Conservation (phyloP, 2,329 filamentous ascomycete species). For the Alternaria sp. region DNA sequence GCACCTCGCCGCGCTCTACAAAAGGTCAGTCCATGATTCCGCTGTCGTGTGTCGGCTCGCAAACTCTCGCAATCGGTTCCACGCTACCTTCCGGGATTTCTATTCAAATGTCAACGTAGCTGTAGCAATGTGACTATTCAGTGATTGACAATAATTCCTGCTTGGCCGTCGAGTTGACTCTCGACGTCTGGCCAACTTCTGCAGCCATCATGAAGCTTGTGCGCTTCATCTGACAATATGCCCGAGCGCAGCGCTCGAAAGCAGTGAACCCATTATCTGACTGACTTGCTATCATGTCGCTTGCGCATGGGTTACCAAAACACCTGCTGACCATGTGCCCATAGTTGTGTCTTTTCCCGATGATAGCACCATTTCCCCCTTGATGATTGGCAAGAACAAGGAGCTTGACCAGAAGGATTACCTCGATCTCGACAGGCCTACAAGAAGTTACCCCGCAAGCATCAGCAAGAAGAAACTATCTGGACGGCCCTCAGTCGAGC, state of each 20-base stretch:
- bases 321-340: constrained; percentile 31
- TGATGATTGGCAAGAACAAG: constrained; percentile 57
- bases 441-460: constrained; percentile 50
- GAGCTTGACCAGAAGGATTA: constrained; percentile 55
- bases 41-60: not conserved
- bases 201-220: not conserved
- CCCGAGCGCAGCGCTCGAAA: not conserved
- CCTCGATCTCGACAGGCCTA: constrained; percentile 50
- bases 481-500: constrained; percentile 52
- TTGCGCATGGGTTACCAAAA: constrained; percentile 12
- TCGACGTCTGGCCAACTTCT: not conserved
- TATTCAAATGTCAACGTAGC: not conserved
- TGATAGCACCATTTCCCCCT: constrained; percentile 56
- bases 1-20: constrained; percentile 40
- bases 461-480: constrained; percentile 54
- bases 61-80: not conserved
- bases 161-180: not conserved
- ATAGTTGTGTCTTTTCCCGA: constrained; percentile 58
- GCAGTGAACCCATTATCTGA: not conserved
- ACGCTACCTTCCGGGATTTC: not conserved
- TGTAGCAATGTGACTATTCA: not conserved
- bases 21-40: constrained; percentile 42
- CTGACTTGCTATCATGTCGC: not conserved
- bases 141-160: not conserved
- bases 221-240: not conserved